Base-by-base conservation (phyloP, 1,284 basidiomycete species). In the Ustilago sp. region DNA sequence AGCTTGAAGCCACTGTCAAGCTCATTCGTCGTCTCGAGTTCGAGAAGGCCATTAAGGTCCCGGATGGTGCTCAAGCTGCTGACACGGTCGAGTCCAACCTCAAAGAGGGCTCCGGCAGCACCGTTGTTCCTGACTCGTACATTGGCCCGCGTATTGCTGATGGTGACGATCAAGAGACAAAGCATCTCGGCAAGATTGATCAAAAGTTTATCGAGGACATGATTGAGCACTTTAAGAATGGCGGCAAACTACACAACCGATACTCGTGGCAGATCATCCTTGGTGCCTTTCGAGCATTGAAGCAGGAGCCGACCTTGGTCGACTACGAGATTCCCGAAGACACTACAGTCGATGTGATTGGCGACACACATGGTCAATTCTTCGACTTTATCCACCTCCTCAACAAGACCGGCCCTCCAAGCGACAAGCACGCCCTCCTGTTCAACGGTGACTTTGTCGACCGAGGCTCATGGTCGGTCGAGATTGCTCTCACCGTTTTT, bases 231-330 rank as follows among this genome's bases (percentile, higher is more conserved):
- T 98, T 98, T 88, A 97, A 96, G 88, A 90, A 91, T 51, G 94
- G 94, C 31, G 95, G 95, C 86, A 89, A 92, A 32, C 87, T 98
- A 60, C 92, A 94, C 5, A 91, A 80, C 32, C 80, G 79, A 13
- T 92, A 94, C 74, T 94, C 93, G 32, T 98, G 95, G 95, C 94
- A 98, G 88, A 98, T 99, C 80, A 80, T 95, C 34, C 89, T 99
- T 12, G 95, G 94, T 34, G 94, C 93, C 67, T 90, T 93, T 83
- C 89, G 90, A 19, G 88, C 90, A 8, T 91, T 99, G 79, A 88
- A 89, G 35, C 89, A 91, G 79, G 94, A 97, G 85, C 90, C 92
- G 67, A 93, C 91, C 75, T 81, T 99, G 83, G 94, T 97, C 17
- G 90, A 93, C 62, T 89, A 96, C 47, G 87, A 89, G 51, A 87